phyloP scores from a whole-genome alignment of 2,329 filamentous ascomycete genomes.

The Arthroderma sp. region DNA sequence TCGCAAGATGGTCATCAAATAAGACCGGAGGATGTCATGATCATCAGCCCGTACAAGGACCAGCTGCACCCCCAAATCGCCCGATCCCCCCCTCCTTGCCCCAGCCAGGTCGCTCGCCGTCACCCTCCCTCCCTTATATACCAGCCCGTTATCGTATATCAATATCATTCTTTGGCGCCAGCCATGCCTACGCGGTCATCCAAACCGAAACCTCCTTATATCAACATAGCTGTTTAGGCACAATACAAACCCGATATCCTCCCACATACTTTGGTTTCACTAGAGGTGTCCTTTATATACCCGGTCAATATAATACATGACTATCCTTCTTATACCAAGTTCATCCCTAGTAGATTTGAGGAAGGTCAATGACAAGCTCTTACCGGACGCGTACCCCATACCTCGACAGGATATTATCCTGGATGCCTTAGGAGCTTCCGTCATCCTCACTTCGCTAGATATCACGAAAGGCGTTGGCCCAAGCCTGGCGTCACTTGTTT shows the following conservation, averaged over 20 bases:
- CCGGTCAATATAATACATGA: too few species aligned
- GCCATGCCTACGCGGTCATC: too few species aligned
- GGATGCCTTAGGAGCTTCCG: background rate
- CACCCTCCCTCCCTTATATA: too few species aligned
- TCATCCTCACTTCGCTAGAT: background rate
- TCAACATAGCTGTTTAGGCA: too few species aligned
- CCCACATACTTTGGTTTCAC: too few species aligned
- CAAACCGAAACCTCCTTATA: too few species aligned
- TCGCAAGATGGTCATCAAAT: background rate
- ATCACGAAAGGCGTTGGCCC: background rate
- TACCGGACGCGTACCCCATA: background rate
- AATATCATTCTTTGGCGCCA: too few species aligned
- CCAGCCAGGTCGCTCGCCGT: too few species aligned
- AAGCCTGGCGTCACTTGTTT: background rate
- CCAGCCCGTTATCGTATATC: too few species aligned
- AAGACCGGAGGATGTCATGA: background rate
- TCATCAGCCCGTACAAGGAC: conserved; percentile 1
- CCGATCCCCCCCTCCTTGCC: background rate
- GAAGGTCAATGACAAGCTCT: background rate
- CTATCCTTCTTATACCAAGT: too few species aligned
- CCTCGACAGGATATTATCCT: background rate
- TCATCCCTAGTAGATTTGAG: background rate
- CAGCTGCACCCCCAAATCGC: conserved; percentile 3
- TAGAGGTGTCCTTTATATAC: too few species aligned
- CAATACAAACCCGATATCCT: too few species aligned